phyloP scores from a whole-genome alignment of 768 basidiomycete species.

The Phanerochaete sordida region DNA sequence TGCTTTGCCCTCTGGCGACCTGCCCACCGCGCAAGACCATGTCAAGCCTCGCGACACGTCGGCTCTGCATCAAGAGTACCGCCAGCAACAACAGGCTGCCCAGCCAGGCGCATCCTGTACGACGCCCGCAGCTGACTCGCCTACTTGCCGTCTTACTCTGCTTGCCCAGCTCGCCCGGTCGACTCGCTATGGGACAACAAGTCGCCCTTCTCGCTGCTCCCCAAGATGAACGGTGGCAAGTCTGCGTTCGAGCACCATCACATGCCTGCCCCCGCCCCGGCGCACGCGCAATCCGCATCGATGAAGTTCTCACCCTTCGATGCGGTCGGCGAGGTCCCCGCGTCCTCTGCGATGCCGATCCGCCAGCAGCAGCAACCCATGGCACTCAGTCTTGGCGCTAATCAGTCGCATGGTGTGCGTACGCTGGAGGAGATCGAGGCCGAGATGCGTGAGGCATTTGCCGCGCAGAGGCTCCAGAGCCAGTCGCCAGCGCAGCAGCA shows the following conservation, averaged over 20 bases:
- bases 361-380: slow-evolving; percentile 23
- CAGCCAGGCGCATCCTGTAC: slow-evolving; percentile 24
- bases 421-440: slow-evolving; percentile 82
- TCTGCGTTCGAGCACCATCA: slow-evolving; percentile 33
- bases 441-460: slow-evolving; percentile 68
- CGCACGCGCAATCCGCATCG: slow-evolving; percentile 21
- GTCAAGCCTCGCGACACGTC: slow-evolving; percentile 2
- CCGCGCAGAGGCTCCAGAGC: slow-evolving; percentile 21
- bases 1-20: slow-evolving; percentile 29
- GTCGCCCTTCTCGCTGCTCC: slow-evolving; percentile 68
- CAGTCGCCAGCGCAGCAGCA: slow-evolving; percentile 28
- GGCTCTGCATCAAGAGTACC: neutral
- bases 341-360: slow-evolving; percentile 22
- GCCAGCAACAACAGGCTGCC: slow-evolving; percentile 9
- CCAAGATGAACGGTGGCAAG: slow-evolving; percentile 46
- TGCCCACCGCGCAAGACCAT: slow-evolving; percentile 11
- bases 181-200: slow-evolving; percentile 84
- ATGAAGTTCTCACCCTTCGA: slow-evolving; percentile 19
- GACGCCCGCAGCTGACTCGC: slow-evolving; percentile 20
- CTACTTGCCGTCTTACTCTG: slow-evolving; percentile 24
- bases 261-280: slow-evolving; percentile 20
- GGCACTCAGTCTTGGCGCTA: slow-evolving; percentile 17
- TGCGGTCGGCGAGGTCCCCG: neutral
- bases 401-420: slow-evolving; percentile 32
- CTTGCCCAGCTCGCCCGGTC: slow-evolving; percentile 44